Evolutionary conservation across 345 rosid genomes (phyloP).

Genomic region (Eucalyptus coolabah): DNA sequence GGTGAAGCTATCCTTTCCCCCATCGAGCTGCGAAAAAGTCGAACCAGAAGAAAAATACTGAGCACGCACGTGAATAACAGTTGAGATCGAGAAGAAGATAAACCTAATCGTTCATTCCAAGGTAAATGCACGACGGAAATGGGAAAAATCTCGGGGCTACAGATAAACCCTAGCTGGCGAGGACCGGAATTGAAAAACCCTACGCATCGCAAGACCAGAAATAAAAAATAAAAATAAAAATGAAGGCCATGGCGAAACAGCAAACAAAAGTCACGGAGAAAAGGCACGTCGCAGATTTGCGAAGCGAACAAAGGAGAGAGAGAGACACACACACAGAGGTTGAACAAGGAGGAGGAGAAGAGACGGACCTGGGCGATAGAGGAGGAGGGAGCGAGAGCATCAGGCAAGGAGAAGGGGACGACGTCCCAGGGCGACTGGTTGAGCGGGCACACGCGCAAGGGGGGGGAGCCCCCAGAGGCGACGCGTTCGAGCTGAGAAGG

Average conservation of each 20-base stretch:
- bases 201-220: not conserved
- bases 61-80: not conserved
- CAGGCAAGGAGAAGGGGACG: conserved; percentile 25
- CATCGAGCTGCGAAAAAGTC: conserved; percentile 21
- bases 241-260: not conserved
- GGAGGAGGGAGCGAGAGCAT: not conserved
- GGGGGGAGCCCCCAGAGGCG: conserved; percentile 23
- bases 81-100: conserved; percentile 3
- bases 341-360: not conserved
- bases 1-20: conserved; percentile 32
- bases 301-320: not conserved
- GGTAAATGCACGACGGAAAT: not conserved
- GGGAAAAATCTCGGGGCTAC: conserved; percentile 8
- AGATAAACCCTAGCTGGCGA: conserved; percentile 24
- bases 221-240: not conserved
- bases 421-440: conserved; percentile 99
- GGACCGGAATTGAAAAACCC: conserved; percentile 11
- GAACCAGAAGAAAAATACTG: conserved; percentile 11
- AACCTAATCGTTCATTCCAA: conserved; percentile 32
- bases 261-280: conserved; percentile 9
- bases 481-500: conserved; percentile 8
- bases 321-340: not conserved
- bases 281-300: conserved; percentile 16
- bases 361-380: conserved; percentile 15
- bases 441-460: conserved; percentile 58